phyloP scores from a whole-genome alignment of 176 grass and related monocot genomes.

The Sorghum bicolor region Sorghum_bicolor_NCBIv3 NC_012871.2:3104501-3105000 shows the following conservation, averaged over 20 bases:
- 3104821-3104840: constrained; percentile 91
- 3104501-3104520: constrained; percentile 40
- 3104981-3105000: neutral
- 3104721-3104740: constrained; percentile 96
- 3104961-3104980: neutral
- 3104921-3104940: constrained; percentile 65
- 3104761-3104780: constrained; percentile 94
- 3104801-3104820: constrained; percentile 78
- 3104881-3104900: constrained; percentile 91
- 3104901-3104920: constrained; percentile 91
- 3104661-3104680: no score
- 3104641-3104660: no score
- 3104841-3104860: constrained; percentile 94
- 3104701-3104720: constrained; percentile 75
- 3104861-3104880: constrained; percentile 77
- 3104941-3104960: constrained; percentile 33
- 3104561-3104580: constrained; percentile 87
- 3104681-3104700: neutral
- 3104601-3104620: no score
- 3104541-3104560: constrained; percentile 78
- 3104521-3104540: constrained; percentile 44
- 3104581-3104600: no score
- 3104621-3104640: no score
- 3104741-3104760: constrained; percentile 87
- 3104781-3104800: constrained; percentile 87